Percentiles rank a stretch among this genome's conserved stretches.
Conservation (phyloP, 495 filamentous ascomycete species). For the Pseudomonodictys pantanalensis region DNA sequence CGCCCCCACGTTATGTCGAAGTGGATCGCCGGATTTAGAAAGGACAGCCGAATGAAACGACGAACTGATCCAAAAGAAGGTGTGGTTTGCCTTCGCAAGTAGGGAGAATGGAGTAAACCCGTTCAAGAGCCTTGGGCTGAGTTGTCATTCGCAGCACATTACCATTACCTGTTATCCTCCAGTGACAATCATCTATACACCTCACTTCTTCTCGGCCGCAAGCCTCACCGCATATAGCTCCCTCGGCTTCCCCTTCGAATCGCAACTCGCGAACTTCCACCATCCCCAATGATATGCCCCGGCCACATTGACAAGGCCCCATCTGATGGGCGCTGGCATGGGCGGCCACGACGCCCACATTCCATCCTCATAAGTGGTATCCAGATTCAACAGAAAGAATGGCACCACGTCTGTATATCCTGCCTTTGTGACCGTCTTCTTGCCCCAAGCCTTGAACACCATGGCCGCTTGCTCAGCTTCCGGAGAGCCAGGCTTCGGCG, state of each 20-base stretch:
- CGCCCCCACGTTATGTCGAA: too few relatives aligned
- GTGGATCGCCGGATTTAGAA: too few relatives aligned
- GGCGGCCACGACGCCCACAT: conserved; percentile 42
- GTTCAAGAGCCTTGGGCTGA: too few relatives aligned
- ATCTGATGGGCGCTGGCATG: conserved; percentile 30
- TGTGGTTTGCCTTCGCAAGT: too few relatives aligned
- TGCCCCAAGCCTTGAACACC: conserved; percentile 47
- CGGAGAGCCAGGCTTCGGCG: background rate
- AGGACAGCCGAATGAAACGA: too few relatives aligned
- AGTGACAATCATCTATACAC: too few relatives aligned
- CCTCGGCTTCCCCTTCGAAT: conserved; percentile 18
- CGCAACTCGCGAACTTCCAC: conserved; percentile 57
- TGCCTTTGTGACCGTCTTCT: conserved; percentile 30
- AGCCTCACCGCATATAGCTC: conserved; percentile 23
- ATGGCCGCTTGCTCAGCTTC: conserved; percentile 36
- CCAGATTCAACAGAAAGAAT: conserved; percentile 57
- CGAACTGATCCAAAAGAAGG: too few relatives aligned
- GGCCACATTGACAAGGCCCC: conserved; percentile 42
- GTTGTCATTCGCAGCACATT: too few relatives aligned
- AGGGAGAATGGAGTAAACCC: too few relatives aligned
- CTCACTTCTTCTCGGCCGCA: too few relatives aligned
- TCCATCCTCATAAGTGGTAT: conserved; percentile 54
- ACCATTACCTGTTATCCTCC: too few relatives aligned
- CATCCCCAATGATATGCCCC: conserved; percentile 46
- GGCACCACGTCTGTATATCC: conserved; percentile 42